These are phyloP conservation scores for Amphirosellinia nigrospora DNA, from an alignment of 495 filamentous ascomycete genomes.

Conservation along the genomic window DNA sequence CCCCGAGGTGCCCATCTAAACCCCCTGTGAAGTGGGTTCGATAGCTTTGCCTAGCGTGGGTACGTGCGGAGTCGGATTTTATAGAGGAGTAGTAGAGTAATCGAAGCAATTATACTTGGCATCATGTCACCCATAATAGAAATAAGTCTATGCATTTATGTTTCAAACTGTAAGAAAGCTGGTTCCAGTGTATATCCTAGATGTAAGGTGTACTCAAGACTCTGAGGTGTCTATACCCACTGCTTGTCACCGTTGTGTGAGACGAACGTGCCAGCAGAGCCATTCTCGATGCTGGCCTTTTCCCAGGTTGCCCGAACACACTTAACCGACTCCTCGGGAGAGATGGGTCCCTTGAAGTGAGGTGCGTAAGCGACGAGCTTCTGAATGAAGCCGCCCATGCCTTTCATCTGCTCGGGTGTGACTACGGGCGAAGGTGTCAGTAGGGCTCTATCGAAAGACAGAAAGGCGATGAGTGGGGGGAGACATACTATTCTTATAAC, in stretches of 20 bases:
- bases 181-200: too few species aligned
- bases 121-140: too few species aligned
- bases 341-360: slow-evolving; percentile 54
- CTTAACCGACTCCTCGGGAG: slow-evolving; percentile 50
- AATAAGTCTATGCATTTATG: too few species aligned
- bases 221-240: slow-evolving; percentile 41
- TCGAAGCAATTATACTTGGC: too few species aligned
- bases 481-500: not conserved
- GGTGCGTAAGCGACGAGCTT: slow-evolving; percentile 54
- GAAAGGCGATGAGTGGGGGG: not conserved
- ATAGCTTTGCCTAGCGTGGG: too few species aligned
- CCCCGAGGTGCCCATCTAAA: too few species aligned
- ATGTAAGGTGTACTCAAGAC: too few species aligned
- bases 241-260: slow-evolving; percentile 61
- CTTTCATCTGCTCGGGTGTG: slow-evolving; percentile 45
- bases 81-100: too few species aligned
- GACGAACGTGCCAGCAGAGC: slow-evolving; percentile 57
- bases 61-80: too few species aligned
- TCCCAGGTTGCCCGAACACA: slow-evolving; percentile 46
- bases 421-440: slow-evolving; percentile 37
- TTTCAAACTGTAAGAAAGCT: too few species aligned
- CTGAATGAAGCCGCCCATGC: slow-evolving; percentile 33
- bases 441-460: not conserved
- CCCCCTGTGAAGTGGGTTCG: too few species aligned
- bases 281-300: slow-evolving; percentile 54